Conservation (phyloP, 2,329 filamentous ascomycete genomes). For the Calonectria crousiana region DNA sequence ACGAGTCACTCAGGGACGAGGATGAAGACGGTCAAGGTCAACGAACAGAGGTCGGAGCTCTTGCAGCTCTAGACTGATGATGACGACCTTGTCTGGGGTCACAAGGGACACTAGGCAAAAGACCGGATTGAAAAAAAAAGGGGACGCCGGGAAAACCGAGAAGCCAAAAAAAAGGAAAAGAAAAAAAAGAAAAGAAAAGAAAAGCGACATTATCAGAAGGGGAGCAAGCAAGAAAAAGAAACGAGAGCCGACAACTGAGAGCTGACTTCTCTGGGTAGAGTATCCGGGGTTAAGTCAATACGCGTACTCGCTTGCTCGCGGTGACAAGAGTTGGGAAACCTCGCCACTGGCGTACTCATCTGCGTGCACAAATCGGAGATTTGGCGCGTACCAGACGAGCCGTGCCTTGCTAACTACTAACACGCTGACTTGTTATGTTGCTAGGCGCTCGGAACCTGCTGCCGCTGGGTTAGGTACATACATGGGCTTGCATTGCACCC, state of each 20-base stretch:
- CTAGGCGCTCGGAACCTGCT: conserved; percentile 24
- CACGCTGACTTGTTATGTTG: conserved; percentile 3
- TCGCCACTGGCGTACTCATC: not conserved
- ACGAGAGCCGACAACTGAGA: not conserved
- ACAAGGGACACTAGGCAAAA: not conserved
- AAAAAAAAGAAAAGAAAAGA: not conserved
- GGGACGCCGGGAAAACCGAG: conserved; percentile 2
- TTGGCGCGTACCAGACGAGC: not conserved
- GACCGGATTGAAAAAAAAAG: not conserved
- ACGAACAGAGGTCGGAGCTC: not conserved
- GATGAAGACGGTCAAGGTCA: not conserved
- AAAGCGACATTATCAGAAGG: not conserved
- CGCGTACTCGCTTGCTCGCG: not conserved
- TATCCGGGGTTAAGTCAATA: not conserved
- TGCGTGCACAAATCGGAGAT: conserved; percentile 9
- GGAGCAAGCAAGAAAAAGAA: not conserved
- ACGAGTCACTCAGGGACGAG: not conserved
- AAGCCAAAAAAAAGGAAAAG: not conserved
- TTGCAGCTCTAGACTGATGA: not conserved
- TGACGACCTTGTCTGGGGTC: not conserved
- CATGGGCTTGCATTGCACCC: conserved; percentile 10
- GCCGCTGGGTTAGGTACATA: conserved; percentile 20
- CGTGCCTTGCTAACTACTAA: not conserved
- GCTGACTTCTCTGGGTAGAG: not conserved
- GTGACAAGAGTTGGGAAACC: not conserved